Evolutionary conservation across 2,329 filamentous ascomycete genomes (phyloP), one percentile per base, ranked within the genome.

Genomic region (Coniochaeta sp.): DNA sequence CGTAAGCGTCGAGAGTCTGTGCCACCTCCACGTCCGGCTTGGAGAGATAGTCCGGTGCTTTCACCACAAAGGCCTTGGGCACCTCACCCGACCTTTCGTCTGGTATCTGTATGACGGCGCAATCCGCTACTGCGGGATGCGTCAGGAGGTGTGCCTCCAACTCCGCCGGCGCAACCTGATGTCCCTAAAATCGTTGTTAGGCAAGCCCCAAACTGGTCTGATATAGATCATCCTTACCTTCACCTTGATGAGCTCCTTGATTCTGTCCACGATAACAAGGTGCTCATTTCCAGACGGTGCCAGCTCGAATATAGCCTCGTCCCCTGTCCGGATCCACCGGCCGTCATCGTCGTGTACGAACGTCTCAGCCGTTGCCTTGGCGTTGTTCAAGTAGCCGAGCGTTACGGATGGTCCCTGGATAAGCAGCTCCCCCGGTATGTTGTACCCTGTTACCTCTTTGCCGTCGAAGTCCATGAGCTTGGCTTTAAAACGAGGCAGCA

Each of bases 301-400:
- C 59, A 79, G 76, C 1, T 77, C 74, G 7, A 92, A 71, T 3
- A 91, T 71, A 0, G 85, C 89, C 64, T 92, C 88, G 60, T 95
- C 91, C 4, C 91, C 91, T 0, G 91, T 95, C 33, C 80, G 81
- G 76, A 94, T 82, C 80, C 88, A 91, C 57, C 82, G 70, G 14
- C 82, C 81, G 57, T 89, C 82, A 1, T 82, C 73, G 45, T 82
- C 74, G 53, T 69, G 69, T 0, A 82, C 62, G 60, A 91, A 95
- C 0, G 90, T 94, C 64, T 94, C 88, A 48, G 78, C 74, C 26
- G 84, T 92, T 2, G 91, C 89, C 60, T 87, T 85, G 30, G 87
- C 82, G 61, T 95, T 94, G 68, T 94, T 86, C 50, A 95, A 70
- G 59, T 95, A 96, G 1, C 91, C 91, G 0, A 95, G 68, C 0